Evolutionary conservation across 306 rosid genomes (phyloP), one percentile per base, ranked within the genome.

Genomic region (Carpinus viminea): DNA sequence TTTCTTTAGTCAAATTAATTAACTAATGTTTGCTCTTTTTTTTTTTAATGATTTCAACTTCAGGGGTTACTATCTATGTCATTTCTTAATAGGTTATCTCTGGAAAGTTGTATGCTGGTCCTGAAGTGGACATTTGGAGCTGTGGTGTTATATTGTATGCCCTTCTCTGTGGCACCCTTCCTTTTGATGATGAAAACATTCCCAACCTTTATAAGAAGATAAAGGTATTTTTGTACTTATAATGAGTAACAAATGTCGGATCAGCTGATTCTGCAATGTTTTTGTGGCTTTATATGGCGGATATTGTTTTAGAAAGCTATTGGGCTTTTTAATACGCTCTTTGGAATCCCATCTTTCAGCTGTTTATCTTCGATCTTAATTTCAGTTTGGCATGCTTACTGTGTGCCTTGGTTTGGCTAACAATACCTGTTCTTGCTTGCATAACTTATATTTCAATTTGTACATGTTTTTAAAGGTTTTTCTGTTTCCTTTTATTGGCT

Each of bases 91-190:
- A 88, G 92, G 90, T 88, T 68, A 88, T 88, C 62, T 84, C 86
- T 74, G 92, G 92, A 3, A 88, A 88, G 45, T 76, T 88, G 66
- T 88, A 88, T 46, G 88, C 90, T 3, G 92, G 92, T 18, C 88
- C 92, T 43, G 92, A 88, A 82, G 88, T 88, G 46, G 92, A 88
- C 74, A 82, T 88, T 4, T 88, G 92, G 92, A 88, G 92, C 73
- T 88, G 92, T 85, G 98, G 98, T 57, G 97, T 93, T 46, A 93
- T 93, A 84, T 79, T 93, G 53, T 93, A 93, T 78, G 98, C 98
- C 48, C 96, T 93, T 85, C 96, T 93, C 28, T 93, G 98, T 79
- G 98, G 98, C 47, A 91, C 91, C 16, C 97, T 93, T 77, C 98
- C 98, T 7, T 93, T 93, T 74, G 98, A 91, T 56, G 91, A 92